Percentiles rank a stretch among this genome's conserved stretches.
Conservation (phyloP, 371 early-diverging fungal species). For the Funneliformis caledonium region DNA sequence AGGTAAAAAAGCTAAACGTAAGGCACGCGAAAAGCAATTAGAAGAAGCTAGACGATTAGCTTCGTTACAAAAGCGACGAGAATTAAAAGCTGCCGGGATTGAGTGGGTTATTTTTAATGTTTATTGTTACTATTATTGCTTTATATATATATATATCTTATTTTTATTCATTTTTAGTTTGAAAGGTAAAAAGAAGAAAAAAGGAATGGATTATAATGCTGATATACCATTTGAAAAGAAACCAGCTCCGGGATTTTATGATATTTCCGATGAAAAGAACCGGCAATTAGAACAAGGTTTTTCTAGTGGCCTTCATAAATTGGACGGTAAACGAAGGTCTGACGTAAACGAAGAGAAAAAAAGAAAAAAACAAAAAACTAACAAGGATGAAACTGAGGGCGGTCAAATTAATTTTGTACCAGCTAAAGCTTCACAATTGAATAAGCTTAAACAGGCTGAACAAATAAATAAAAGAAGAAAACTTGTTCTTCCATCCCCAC, state of each 20-base stretch:
- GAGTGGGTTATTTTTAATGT: slow-evolving; percentile 54
- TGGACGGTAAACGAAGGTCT: slow-evolving; percentile 80
- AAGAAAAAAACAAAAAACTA: slow-evolving; percentile 71
- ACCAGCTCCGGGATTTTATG: slow-evolving; percentile 90
- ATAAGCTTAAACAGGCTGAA: slow-evolving; percentile 72
- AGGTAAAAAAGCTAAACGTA: slow-evolving; percentile 98
- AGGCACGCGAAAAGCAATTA: slow-evolving; percentile 95
- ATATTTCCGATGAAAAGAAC: slow-evolving; percentile 83
- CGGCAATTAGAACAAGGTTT: slow-evolving; percentile 63
- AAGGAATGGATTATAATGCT: slow-evolving; percentile 92
- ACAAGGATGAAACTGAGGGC: slow-evolving; percentile 75
- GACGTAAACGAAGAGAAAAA: slow-evolving; percentile 69
- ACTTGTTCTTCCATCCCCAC: slow-evolving; percentile 89
- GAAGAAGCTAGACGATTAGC: slow-evolving; percentile 94
- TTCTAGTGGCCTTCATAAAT: slow-evolving; percentile 70
- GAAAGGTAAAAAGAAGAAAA: slow-evolving; percentile 65
- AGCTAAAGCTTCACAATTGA: slow-evolving; percentile 58
- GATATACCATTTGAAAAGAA: slow-evolving; percentile 94
- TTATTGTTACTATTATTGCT: not conserved
- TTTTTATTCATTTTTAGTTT: slow-evolving; percentile 38
- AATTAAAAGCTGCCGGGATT: slow-evolving; percentile 96
- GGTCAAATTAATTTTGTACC: slow-evolving; percentile 59
- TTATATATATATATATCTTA: not conserved
- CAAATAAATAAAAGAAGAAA: slow-evolving; percentile 76
- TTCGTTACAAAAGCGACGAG: slow-evolving; percentile 90